These are phyloP conservation scores for Capronia americana DNA, from an alignment of 2,329 filamentous ascomycete genomes.

Conservation along the genomic window DNA sequence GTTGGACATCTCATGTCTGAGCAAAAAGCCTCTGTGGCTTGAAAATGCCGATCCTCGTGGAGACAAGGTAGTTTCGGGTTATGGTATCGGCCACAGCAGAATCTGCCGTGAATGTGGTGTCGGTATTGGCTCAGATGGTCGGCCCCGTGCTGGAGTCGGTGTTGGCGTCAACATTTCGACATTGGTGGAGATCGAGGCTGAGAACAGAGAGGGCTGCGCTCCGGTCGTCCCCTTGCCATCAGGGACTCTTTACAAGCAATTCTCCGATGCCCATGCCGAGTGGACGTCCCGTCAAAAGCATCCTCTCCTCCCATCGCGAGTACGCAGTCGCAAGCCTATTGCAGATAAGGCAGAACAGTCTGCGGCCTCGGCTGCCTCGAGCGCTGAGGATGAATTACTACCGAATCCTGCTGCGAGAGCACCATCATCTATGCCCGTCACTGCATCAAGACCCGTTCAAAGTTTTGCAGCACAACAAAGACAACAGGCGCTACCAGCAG, in stretches of 20 bases:
- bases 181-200: slow-evolving; percentile 53
- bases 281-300: slow-evolving; percentile 46
- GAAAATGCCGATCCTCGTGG: slow-evolving; percentile 53
- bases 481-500: slow-evolving; percentile 50
- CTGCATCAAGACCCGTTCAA: slow-evolving; percentile 32
- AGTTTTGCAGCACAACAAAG: slow-evolving; percentile 57
- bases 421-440: slow-evolving; percentile 5
- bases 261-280: slow-evolving; percentile 49
- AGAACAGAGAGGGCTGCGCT: slow-evolving; percentile 54
- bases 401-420: slow-evolving; percentile 14
- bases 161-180: slow-evolving; percentile 54
- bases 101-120: slow-evolving; percentile 56
- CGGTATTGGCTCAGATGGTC: slow-evolving; percentile 51
- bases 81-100: slow-evolving; percentile 52
- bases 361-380: slow-evolving; percentile 1
- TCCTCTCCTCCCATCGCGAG: slow-evolving; percentile 26
- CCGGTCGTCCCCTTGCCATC: slow-evolving; percentile 54
- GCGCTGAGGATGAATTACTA: slow-evolving; percentile 11
- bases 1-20: slow-evolving; percentile 49
- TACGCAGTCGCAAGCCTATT: slow-evolving; percentile 34
- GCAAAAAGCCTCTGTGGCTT: slow-evolving; percentile 52
- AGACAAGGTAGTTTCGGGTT: slow-evolving; percentile 52
- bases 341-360: slow-evolving; percentile 16
- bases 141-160: slow-evolving; percentile 51
- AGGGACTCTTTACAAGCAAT: slow-evolving; percentile 55